phyloP scores from a whole-genome alignment of 352 stramenopile species.

The Globisporangium spinosum region DNA sequence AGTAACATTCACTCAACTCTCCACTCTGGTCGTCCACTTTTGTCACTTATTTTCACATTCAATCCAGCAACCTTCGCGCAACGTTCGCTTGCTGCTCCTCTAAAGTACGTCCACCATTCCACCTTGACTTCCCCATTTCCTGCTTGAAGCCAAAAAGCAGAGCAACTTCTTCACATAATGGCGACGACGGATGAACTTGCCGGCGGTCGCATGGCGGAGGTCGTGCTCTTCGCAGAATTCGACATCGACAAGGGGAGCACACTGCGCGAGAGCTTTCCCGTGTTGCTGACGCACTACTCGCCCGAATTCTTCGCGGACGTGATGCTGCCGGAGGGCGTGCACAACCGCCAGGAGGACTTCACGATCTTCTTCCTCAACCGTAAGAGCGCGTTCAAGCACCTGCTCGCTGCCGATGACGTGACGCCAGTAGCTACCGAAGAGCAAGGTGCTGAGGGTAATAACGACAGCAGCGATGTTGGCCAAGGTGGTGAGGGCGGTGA shows the following conservation, averaged over 20 bases:
- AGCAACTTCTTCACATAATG: conserved; percentile 8
- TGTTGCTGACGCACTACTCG: conserved; percentile 65
- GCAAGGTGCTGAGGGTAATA: background rate
- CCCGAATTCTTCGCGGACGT: conserved; percentile 88
- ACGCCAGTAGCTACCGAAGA: background rate
- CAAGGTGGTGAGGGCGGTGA: background rate
- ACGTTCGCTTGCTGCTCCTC: background rate
- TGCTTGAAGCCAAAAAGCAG: conserved; percentile 10
- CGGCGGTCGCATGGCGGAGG: conserved; percentile 41
- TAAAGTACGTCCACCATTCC: background rate
- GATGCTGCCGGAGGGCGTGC: conserved; percentile 85
- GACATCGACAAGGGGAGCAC: conserved; percentile 88
- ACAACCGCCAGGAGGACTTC: conserved; percentile 84
- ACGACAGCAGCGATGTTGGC: conserved; percentile 1
- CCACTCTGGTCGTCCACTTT: background rate
- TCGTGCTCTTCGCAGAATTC: conserved; percentile 83
- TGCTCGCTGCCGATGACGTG: background rate
- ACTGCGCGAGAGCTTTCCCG: conserved; percentile 66
- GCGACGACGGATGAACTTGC: conserved; percentile 9
- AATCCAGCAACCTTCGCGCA: background rate
- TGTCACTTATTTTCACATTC: background rate
- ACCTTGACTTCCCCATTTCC: background rate
- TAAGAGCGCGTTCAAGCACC: conserved; percentile 24
- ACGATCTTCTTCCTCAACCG: conserved; percentile 89
- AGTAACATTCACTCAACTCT: conserved; percentile 6